These are phyloP conservation scores for Puccinia novopanici DNA, from an alignment of 1,284 basidiomycete species.

Conservation along the genomic window DNA sequence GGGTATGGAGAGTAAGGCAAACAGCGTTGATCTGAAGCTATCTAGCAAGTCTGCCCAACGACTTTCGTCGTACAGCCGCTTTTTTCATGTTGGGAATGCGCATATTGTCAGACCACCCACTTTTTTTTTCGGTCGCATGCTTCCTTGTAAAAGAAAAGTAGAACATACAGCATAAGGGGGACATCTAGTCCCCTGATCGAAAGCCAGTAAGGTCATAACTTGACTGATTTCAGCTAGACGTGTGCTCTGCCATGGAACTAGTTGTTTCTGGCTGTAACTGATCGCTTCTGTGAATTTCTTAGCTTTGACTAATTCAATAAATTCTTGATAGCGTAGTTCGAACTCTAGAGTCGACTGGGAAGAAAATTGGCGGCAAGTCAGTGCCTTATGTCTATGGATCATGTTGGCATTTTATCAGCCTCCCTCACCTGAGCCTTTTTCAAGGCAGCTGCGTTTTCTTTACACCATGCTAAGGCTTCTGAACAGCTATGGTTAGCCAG, in stretches of 20 bases:
- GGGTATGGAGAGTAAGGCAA: slow-evolving; percentile 79
- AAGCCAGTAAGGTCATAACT: slow-evolving; percentile 75
- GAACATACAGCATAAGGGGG: slow-evolving; percentile 63
- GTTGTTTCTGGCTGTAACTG: slow-evolving; percentile 76
- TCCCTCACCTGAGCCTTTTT: slow-evolving; percentile 70
- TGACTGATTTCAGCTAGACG: slow-evolving; percentile 75
- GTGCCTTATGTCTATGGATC: background rate
- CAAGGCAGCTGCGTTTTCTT: slow-evolving; percentile 87
- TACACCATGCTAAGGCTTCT: slow-evolving; percentile 91
- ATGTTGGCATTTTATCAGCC: background rate
- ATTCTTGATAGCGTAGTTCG: slow-evolving; percentile 91
- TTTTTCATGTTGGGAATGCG: slow-evolving; percentile 9
- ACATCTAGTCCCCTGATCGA: slow-evolving; percentile 68
- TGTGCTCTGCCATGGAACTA: slow-evolving; percentile 74
- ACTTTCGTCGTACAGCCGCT: slow-evolving; percentile 77
- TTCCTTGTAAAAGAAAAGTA: background rate
- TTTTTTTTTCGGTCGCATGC: background rate
- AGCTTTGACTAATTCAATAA: slow-evolving; percentile 80
- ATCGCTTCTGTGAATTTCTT: slow-evolving; percentile 76
- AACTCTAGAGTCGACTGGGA: slow-evolving; percentile 88
- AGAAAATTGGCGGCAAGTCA: background rate
- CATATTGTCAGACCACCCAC: background rate
- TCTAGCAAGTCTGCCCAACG: slow-evolving; percentile 75
- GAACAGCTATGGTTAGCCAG: slow-evolving; percentile 74
- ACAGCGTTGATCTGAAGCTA: slow-evolving; percentile 79